These are phyloP conservation scores for Pyracantha coccinea DNA, from an alignment of 331 rosid species.

Conservation along the genomic window DNA sequence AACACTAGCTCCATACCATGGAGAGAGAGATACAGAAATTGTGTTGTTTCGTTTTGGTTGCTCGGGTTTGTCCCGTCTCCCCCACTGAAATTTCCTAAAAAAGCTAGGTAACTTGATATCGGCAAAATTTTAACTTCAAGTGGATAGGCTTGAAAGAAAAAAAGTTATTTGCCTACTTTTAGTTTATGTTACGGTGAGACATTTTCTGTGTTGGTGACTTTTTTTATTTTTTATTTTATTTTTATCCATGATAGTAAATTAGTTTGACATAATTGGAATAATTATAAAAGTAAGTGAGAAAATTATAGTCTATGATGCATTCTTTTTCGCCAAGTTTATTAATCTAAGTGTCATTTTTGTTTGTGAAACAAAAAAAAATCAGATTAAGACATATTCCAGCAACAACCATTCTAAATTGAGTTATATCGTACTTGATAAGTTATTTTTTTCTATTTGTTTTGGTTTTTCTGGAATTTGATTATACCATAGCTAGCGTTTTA, in stretches of 20 bases:
- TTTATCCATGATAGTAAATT: neutral
- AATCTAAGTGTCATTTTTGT: neutral
- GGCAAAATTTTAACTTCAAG: neutral
- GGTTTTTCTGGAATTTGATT: neutral
- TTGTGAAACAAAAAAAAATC: neutral
- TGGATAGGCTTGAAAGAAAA: neutral
- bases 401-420: neutral
- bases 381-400: neutral
- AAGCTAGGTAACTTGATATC: neutral
- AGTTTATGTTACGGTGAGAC: neutral
- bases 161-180: neutral
- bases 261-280: neutral
- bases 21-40: neutral
- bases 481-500: neutral
- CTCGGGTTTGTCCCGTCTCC: neutral
- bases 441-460: neutral
- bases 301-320: neutral
- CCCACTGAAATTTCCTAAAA: neutral
- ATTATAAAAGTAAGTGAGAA: neutral
- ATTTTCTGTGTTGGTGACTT: neutral
- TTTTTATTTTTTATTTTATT: neutral
- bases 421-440: neutral
- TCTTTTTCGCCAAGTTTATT: neutral
- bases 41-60: neutral
- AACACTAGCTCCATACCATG: neutral